Percentiles rank a stretch among this genome's conserved stretches.
Evolutionary conservation across 805 yeast species (phyloP).

Genomic region (Candida ovalis): DNA sequence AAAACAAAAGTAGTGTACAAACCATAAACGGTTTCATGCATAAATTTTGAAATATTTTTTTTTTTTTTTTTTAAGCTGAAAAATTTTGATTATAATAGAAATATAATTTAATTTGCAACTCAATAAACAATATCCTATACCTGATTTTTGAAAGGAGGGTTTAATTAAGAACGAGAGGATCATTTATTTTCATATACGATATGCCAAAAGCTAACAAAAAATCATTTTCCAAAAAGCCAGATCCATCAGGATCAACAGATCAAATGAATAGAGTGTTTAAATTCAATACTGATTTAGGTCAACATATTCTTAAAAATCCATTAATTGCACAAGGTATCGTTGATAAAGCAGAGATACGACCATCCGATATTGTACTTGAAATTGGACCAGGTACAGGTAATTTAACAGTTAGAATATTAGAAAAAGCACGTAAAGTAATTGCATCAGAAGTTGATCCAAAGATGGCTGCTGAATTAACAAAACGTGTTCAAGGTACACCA

Average conservation of each 20-base stretch:
- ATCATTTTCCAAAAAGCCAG: constrained; percentile 51
- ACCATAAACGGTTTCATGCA: no score
- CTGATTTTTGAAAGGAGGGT: no score
- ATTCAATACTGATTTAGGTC: constrained; percentile 95
- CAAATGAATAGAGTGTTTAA: constrained; percentile 84
- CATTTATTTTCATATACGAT: not conserved
- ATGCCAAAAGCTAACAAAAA: constrained; percentile 68
- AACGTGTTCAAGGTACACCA: constrained; percentile 97
- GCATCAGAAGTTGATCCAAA: constrained; percentile 99
- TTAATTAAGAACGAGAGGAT: no score
- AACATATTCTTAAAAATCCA: constrained; percentile 94
- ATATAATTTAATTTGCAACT: no score
- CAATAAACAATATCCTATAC: no score
- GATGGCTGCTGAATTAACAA: constrained; percentile 98
- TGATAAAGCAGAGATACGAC: constrained; percentile 89
- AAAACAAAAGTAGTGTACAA: no score
- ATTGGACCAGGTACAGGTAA: constrained; percentile 99
- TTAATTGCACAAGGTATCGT: constrained; percentile 97
- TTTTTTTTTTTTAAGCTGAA: constrained; percentile 2
- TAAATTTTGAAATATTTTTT: not conserved
- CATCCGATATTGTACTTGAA: constrained; percentile 89
- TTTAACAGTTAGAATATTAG: constrained; percentile 86
- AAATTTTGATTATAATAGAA: not conserved
- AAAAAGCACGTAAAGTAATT: constrained; percentile 88
- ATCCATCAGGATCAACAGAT: constrained; percentile 53